Evolutionary conservation across 768 basidiomycete genomes (phyloP).

Genomic region (Leucosporidium scottii): DNA sequence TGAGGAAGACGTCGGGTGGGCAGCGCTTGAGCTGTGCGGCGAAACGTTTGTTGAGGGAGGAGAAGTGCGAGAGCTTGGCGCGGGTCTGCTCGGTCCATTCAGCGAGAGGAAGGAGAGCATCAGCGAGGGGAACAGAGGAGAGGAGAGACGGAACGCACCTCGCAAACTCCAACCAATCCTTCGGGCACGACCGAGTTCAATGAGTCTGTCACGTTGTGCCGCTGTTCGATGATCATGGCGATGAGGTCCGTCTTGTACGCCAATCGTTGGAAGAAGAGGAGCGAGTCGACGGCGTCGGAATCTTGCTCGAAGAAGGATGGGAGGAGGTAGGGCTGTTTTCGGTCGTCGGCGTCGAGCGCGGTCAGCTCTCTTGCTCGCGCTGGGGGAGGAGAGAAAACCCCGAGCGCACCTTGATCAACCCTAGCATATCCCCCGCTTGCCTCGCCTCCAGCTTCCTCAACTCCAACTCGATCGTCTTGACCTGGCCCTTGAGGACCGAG

Average conservation of each 20-base stretch:
- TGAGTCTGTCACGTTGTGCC: conserved; percentile 75
- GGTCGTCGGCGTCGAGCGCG: not conserved
- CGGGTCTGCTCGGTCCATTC: conserved; percentile 56
- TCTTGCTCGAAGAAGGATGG: conserved; percentile 84
- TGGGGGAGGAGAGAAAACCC: not conserved
- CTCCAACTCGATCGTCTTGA: conserved; percentile 81
- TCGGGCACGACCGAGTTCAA: conserved; percentile 77
- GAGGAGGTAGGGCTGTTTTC: conserved; percentile 72
- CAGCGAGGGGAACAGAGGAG: not conserved
- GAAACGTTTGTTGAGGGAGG: conserved; percentile 81
- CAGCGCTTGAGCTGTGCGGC: conserved; percentile 72
- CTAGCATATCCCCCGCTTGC: conserved; percentile 70
- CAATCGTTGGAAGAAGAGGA: conserved; percentile 87
- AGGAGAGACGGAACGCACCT: conserved; percentile 50
- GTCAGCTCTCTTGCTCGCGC: not conserved
- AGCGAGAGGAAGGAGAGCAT: not conserved
- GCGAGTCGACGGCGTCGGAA: conserved; percentile 76
- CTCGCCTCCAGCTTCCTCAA: conserved; percentile 73
- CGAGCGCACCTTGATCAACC: conserved; percentile 65
- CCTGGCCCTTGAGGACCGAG: conserved; percentile 81
- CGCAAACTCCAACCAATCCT: conserved; percentile 83
- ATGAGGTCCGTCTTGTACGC: conserved; percentile 81
- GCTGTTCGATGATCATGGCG: conserved; percentile 69
- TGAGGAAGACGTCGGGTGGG: conserved; percentile 77
- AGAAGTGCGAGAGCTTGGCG: conserved; percentile 69